Base-by-base conservation (phyloP, 2,329 filamentous ascomycete genomes). In the Calonectria henricotiae region DNA sequence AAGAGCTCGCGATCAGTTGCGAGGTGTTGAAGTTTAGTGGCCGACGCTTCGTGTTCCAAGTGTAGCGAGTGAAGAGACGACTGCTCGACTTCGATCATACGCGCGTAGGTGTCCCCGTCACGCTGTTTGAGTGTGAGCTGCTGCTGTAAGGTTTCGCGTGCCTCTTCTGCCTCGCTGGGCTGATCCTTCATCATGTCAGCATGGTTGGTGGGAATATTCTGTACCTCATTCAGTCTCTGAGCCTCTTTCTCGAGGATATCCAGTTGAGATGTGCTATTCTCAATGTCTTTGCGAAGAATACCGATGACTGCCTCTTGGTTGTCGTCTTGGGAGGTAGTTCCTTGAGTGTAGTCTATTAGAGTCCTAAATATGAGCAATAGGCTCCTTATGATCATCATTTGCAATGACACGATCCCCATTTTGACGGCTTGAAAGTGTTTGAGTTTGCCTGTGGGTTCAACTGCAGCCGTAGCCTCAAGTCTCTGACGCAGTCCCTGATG, bases 1-100 rank as follows among this genome's bases (percentile, higher is more conserved):
- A 77, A 76, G 4, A 75, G 62, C 32, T 76, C 73, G 13, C 74
- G 71, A 25, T 77, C 27, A 0, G 58, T 37, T 0, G 32, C 23
- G 12, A 75, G 67, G n/a, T 41, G n/a, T 35, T 65, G 1, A 13
- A 68, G 32, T 20, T 65, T 47, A 0, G 5, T 17, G 1, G 17
- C 15, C 1, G 73, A n/a, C 1, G 4, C 27, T 0, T 66, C 13
- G 4, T 67, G 17, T 23, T 73, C 47, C 17, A 4, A 46, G 11
- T 60, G n/a, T 7, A 67, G 23, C 0, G 37, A 54, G 1, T 55
- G 5, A 0, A 74, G 23, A 47, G 51, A 55, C 0, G 63, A 64
- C 43, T 69, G 43, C 20, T 75, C 73, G 0, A 35, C 12, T 62
- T 62, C 49, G 0, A 61, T 13, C 0, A 71, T 11, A 9, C 20